Evolutionary conservation across 306 rosid species (phyloP).

Genomic region (Acacia crassicarpa): DNA sequence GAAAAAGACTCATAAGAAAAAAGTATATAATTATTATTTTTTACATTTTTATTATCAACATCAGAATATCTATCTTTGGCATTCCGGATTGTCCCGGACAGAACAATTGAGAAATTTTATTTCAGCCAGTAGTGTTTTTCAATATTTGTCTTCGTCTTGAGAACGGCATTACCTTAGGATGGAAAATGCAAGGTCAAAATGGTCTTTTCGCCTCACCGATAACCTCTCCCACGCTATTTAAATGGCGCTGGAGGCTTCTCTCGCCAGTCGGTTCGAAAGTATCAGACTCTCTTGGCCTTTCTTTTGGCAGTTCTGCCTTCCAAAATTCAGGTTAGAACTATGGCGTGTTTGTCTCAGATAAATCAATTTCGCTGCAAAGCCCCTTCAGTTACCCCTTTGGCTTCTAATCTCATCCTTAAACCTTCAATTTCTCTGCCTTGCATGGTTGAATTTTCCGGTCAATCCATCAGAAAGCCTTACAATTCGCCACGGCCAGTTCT

Average conservation of each 20-base stretch:
- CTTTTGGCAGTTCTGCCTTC: neutral
- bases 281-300: neutral
- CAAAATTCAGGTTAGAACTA: conserved; percentile 8
- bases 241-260: neutral
- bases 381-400: conserved; percentile 33
- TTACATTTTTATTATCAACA: too few relatives aligned
- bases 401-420: conserved; percentile 32
- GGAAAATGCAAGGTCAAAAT: neutral
- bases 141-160: neutral
- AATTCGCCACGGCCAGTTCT: conserved; percentile 29
- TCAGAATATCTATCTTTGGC: too few relatives aligned
- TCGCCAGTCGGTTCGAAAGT: neutral
- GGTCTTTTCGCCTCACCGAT: neutral
- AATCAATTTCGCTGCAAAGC: conserved; percentile 48
- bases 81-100: too few relatives aligned
- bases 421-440: conserved; percentile 39
- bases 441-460: conserved; percentile 29
- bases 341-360: conserved; percentile 63
- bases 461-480: conserved; percentile 20
- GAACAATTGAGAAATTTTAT: neutral
- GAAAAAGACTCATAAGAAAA: too few relatives aligned
- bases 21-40: too few relatives aligned
- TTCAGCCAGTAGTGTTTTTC: too few relatives aligned
- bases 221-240: neutral
- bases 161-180: neutral